Evolutionary conservation across 306 rosid genomes (phyloP).

Genomic region (Pyrus betulifolia): DNA sequence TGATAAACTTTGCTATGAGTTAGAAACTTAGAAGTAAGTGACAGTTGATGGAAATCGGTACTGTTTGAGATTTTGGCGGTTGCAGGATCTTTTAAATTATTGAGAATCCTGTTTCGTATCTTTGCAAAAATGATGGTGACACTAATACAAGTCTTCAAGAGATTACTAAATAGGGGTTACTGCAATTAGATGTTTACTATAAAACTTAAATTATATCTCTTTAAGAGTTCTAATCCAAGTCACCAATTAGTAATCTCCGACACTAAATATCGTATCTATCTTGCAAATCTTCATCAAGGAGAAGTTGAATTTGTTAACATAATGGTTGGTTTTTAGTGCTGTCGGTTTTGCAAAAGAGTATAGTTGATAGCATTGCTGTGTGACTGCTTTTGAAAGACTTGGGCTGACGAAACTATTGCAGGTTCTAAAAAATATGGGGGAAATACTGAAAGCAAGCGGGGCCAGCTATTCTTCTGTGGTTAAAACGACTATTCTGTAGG

Average conservation of each 20-base stretch:
- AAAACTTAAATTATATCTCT: no score
- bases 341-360: not conserved
- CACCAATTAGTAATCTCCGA: not conserved
- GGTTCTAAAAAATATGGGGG: slow-evolving; percentile 91
- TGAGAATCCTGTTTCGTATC: no score
- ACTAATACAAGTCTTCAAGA: not conserved
- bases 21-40: not conserved
- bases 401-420: slow-evolving; percentile 10
- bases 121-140: not conserved
- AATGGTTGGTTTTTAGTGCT: not conserved
- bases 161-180: not conserved
- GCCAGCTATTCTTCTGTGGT: slow-evolving; percentile 75
- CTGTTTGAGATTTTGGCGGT: not conserved
- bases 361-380: not conserved
- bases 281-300: not conserved
- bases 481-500: slow-evolving; percentile 86
- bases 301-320: not conserved
- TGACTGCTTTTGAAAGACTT: not conserved
- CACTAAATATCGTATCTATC: not conserved
- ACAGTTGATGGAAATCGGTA: not conserved
- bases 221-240: not conserved
- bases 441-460: slow-evolving; percentile 82
- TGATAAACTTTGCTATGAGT: not conserved
- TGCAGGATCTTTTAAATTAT: not conserved
- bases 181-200: no score